These are phyloP conservation scores for Flaveria brownii DNA, from an alignment of 129 eudicot species.

Conservation along the genomic window DNA sequence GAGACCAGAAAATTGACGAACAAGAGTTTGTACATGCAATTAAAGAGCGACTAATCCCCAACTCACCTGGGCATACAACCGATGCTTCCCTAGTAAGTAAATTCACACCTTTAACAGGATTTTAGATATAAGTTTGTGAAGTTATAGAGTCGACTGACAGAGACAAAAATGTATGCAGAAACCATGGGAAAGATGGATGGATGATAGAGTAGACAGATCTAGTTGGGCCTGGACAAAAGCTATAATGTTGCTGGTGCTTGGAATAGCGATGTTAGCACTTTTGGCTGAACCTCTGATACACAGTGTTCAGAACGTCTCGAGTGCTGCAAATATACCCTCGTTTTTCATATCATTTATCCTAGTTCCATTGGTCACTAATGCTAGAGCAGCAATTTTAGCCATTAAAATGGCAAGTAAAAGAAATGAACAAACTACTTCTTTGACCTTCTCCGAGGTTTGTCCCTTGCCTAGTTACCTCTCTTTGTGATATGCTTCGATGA, in stretches of 20 bases:
- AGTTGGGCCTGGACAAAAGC: slow-evolving; percentile 58
- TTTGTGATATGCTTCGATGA: not conserved
- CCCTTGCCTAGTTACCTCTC: slow-evolving; percentile 19
- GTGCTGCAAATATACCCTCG: slow-evolving; percentile 49
- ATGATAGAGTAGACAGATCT: slow-evolving; percentile 43
- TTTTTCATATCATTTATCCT: slow-evolving; percentile 63
- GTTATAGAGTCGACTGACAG: not conserved
- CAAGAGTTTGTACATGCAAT: slow-evolving; percentile 59
- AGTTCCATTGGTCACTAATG: slow-evolving; percentile 74
- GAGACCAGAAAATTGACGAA: slow-evolving; percentile 52
- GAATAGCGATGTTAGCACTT: slow-evolving; percentile 55
- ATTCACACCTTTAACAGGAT: not conserved
- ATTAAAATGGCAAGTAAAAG: slow-evolving; percentile 44
- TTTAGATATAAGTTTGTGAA: not conserved
- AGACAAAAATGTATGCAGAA: slow-evolving; percentile 30
- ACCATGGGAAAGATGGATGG: slow-evolving; percentile 44
- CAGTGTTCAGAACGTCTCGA: slow-evolving; percentile 59
- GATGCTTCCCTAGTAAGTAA: slow-evolving; percentile 47
- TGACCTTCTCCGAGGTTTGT: slow-evolving; percentile 78
- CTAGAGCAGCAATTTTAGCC: slow-evolving; percentile 56
- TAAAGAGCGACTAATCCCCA: slow-evolving; percentile 36
- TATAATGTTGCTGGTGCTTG: slow-evolving; percentile 46
- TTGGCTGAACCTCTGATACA: slow-evolving; percentile 74
- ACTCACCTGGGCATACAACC: slow-evolving; percentile 24
- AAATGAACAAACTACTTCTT: slow-evolving; percentile 51